Evolutionary conservation across 192 early-diverging fungal genomes (phyloP).

Genomic region (Linnemannia schmuckeri): DNA sequence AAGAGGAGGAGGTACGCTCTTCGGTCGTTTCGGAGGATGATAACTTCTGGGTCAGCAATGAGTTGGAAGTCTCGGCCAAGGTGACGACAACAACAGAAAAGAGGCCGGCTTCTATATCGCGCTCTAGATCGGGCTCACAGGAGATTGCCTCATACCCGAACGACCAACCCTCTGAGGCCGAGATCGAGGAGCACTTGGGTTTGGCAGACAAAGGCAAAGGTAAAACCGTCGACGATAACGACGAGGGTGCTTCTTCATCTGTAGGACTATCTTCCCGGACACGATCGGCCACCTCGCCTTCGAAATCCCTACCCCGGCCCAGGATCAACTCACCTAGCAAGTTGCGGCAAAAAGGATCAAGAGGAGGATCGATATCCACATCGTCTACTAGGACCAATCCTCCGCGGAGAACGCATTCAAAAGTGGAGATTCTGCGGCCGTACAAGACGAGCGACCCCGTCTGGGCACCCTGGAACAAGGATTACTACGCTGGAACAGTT

Average conservation of each 20-base stretch:
- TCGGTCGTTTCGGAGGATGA: slow-evolving; percentile 27
- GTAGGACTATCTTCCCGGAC: not conserved
- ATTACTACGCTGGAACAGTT: slow-evolving; percentile 34
- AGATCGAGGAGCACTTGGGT: slow-evolving; percentile 5
- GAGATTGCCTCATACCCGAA: slow-evolving; percentile 33
- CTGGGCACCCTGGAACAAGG: slow-evolving; percentile 36
- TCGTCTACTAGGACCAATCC: slow-evolving; percentile 14
- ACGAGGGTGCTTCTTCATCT: not conserved
- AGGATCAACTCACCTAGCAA: slow-evolving; percentile 13
- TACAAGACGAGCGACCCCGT: slow-evolving; percentile 33
- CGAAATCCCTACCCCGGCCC: not conserved
- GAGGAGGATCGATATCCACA: not conserved
- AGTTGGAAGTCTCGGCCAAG: not conserved
- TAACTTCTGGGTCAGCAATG: slow-evolving; percentile 27
- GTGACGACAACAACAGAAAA: not conserved
- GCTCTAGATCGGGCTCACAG: slow-evolving; percentile 28
- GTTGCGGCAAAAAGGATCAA: slow-evolving; percentile 8
- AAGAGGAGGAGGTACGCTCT: slow-evolving; percentile 8
- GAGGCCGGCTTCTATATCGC: not conserved
- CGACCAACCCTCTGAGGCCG: slow-evolving; percentile 6
- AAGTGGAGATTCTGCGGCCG: slow-evolving; percentile 1
- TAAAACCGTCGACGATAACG: not conserved
- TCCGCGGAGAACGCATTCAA: slow-evolving; percentile 20
- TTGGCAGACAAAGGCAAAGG: not conserved
- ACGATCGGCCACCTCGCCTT: not conserved